These are phyloP conservation scores for Ogataea glucozyma DNA, from an alignment of 805 yeast species.

Conservation along the genomic window DNA sequence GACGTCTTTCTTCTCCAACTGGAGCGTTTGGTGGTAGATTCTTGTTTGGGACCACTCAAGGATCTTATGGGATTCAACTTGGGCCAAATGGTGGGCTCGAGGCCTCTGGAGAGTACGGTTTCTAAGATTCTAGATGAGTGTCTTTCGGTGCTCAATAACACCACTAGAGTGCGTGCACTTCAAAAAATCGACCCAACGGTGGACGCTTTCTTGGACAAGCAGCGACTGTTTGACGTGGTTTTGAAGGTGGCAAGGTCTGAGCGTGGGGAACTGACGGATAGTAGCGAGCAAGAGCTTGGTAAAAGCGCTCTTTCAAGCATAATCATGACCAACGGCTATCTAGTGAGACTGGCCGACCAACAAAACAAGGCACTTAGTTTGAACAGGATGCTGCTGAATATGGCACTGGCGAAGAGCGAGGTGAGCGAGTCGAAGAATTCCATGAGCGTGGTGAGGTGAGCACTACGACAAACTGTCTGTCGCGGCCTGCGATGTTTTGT, in stretches of 20 bases:
- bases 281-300: neutral
- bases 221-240: slow-evolving; percentile 17
- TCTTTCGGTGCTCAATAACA: slow-evolving; percentile 11
- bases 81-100: neutral
- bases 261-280: neutral
- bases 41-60: slow-evolving; percentile 23
- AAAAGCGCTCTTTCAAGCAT: slow-evolving; percentile 1
- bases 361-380: slow-evolving; percentile 3
- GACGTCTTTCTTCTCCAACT: slow-evolving; percentile 22
- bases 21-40: slow-evolving; percentile 26
- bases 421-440: neutral
- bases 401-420: slow-evolving; percentile 12
- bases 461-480: neutral
- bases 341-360: slow-evolving; percentile 9
- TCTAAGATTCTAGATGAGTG: slow-evolving; percentile 18
- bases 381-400: slow-evolving; percentile 10
- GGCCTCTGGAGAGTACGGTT: slow-evolving; percentile 11
- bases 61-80: slow-evolving; percentile 13
- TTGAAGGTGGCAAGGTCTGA: slow-evolving; percentile 7
- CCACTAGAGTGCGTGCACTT: slow-evolving; percentile 9
- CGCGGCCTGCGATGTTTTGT: neutral
- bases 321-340: slow-evolving; percentile 13
- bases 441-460: slow-evolving; percentile 5
- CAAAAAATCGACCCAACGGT: slow-evolving; percentile 19
- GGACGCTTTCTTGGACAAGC: slow-evolving; percentile 16